These are phyloP conservation scores for Teunomyces aglyptinius DNA, from an alignment of 805 yeast genomes.

Conservation along the genomic window DNA sequence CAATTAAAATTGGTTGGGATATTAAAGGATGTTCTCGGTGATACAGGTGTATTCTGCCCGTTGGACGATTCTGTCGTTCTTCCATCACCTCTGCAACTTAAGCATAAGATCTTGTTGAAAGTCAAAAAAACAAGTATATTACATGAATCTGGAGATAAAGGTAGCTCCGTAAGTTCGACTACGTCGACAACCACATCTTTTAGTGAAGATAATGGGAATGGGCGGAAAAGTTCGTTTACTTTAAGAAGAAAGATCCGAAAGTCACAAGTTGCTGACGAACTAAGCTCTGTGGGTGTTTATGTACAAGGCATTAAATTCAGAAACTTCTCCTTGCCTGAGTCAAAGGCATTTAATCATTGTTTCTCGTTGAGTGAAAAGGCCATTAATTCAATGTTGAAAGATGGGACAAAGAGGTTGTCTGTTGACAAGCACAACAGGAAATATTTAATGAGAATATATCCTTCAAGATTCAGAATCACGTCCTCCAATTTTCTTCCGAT, in stretches of 20 bases:
- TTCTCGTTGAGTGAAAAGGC: slow-evolving; percentile 83
- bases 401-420: slow-evolving; percentile 51
- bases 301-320: slow-evolving; percentile 73
- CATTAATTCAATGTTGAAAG: slow-evolving; percentile 61
- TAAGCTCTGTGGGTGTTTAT: slow-evolving; percentile 68
- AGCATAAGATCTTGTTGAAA: slow-evolving; percentile 71
- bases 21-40: slow-evolving; percentile 59
- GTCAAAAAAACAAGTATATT: slow-evolving; percentile 56
- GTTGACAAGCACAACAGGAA: slow-evolving; percentile 73
- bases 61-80: slow-evolving; percentile 20
- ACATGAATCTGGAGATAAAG: slow-evolving; percentile 18
- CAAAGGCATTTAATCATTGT: slow-evolving; percentile 75
- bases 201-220: slow-evolving; percentile 36
- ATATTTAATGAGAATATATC: slow-evolving; percentile 82
- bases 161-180: slow-evolving; percentile 18
- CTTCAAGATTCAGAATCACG: slow-evolving; percentile 70
- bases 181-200: slow-evolving; percentile 41
- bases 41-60: slow-evolving; percentile 47
- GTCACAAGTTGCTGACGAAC: slow-evolving; percentile 33
- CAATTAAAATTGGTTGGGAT: slow-evolving; percentile 59
- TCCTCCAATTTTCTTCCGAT: slow-evolving; percentile 84
- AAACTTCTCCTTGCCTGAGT: slow-evolving; percentile 82
- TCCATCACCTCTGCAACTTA: slow-evolving; percentile 74
- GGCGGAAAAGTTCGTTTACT: slow-evolving; percentile 16
- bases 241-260: slow-evolving; percentile 20